These are phyloP conservation scores for Chlamydomonas schloesseri DNA, from an alignment of 139 green algal genomes.

Conservation along the genomic window DNA sequence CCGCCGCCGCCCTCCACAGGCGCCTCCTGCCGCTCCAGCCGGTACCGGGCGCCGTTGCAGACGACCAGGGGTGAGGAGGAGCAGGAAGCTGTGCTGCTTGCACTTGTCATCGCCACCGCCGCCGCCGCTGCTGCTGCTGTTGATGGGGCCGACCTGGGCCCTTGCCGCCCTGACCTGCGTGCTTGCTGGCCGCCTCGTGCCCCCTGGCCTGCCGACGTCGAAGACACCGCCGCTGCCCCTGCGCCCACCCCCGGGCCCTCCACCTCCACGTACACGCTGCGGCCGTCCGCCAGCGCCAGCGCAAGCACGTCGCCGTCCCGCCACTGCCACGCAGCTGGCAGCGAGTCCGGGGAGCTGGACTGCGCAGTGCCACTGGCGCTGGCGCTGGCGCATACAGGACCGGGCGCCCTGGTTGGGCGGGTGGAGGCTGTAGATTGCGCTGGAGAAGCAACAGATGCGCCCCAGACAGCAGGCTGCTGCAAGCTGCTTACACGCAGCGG, in stretches of 20 bases:
- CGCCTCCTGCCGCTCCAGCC: neutral
- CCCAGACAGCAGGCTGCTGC: too few relatives aligned
- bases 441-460: too few relatives aligned
- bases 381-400: too few relatives aligned
- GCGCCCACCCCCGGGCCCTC: neutral
- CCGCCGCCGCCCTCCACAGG: neutral
- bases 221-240: neutral
- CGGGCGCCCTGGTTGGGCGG: too few relatives aligned
- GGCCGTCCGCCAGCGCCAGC: neutral
- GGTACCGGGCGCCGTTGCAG: slow-evolving; percentile 3
- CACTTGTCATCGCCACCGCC: too few relatives aligned
- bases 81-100: neutral
- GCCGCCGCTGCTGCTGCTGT: neutral
- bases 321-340: neutral
- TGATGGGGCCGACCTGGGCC: neutral
- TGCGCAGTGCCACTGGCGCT: too few relatives aligned
- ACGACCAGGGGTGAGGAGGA: neutral
- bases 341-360: neutral
- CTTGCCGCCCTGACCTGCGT: neutral
- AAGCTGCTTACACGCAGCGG: too few relatives aligned
- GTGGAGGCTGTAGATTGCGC: too few relatives aligned
- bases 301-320: slow-evolving; percentile 8
- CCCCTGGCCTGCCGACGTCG: neutral
- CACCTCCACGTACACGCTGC: neutral
- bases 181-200: too few relatives aligned